A percentile compares a stretch with the other conserved stretches of the same genome.
These are phyloP conservation scores for Rhizodiscina lignyota DNA, from an alignment of 495 filamentous ascomycete genomes.

Conservation along the genomic window DNA sequence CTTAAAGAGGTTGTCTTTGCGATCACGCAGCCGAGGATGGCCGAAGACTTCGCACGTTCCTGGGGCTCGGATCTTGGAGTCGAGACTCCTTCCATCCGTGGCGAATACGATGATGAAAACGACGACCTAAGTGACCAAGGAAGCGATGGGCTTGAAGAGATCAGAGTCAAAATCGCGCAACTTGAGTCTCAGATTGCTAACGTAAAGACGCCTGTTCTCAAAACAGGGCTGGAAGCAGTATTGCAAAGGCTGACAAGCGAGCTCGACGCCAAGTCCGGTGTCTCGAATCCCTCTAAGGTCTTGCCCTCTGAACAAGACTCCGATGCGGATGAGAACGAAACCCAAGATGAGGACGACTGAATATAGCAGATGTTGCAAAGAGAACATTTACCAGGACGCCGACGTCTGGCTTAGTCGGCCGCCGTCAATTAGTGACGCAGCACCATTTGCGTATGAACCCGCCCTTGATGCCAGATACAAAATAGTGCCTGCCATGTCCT, in stretches of 20 bases:
- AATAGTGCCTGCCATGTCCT: slow-evolving; percentile 22
- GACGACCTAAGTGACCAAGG: slow-evolving; percentile 6
- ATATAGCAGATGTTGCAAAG: too few relatives aligned
- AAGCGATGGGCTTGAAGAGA: slow-evolving; percentile 5
- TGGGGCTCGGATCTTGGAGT: slow-evolving; percentile 11
- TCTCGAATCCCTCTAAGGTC: too few relatives aligned
- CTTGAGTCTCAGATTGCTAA: slow-evolving; percentile 10
- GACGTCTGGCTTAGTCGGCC: too few relatives aligned
- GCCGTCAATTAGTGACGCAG: slow-evolving; percentile 21
- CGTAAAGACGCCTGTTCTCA: slow-evolving; percentile 11
- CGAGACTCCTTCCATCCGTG: slow-evolving; percentile 3
- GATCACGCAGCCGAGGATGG: slow-evolving; percentile 19
- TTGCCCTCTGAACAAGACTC: too few relatives aligned
- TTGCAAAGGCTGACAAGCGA: slow-evolving; percentile 7
- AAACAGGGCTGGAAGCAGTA: slow-evolving; percentile 6
- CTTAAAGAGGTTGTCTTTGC: slow-evolving; percentile 33
- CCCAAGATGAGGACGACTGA: too few relatives aligned
- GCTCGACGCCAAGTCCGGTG: too few relatives aligned
- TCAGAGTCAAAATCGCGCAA: slow-evolving; percentile 11
- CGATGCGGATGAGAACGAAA: too few relatives aligned
- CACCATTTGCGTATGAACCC: slow-evolving; percentile 21
- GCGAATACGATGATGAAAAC: slow-evolving; percentile 1
- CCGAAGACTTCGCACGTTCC: slow-evolving; percentile 14
- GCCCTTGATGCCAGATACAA: slow-evolving; percentile 19
- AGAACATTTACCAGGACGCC: too few relatives aligned